Evolutionary conservation across 192 early-diverging fungal species (phyloP), one percentile per base, ranked within the genome.

Genomic region (Entomortierella chlamydospora): DNA sequence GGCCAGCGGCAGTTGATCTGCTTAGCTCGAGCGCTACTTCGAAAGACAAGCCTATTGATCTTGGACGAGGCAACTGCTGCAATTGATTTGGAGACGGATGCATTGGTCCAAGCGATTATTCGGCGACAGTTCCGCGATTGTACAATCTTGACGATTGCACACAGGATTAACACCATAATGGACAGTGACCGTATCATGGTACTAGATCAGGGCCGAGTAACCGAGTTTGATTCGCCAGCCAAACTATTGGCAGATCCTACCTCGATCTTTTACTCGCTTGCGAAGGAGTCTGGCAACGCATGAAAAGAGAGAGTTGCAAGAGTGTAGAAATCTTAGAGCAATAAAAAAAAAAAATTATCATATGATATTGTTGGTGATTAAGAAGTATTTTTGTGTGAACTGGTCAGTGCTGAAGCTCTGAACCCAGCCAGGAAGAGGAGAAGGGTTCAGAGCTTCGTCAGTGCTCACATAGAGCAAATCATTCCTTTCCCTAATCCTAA

Each of bases 71-170:
- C 82, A 1, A 83, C 84, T 11, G 81, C 87, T 0, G 83, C 70
- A 89, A 91, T 98, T 17, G 97, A 98, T 76, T 88, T 91, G 73
- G 85, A 89, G 57, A 96, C 94, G 0, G 97, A 98, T 77, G 85
- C 86, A 39, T 80, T 85, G n/a, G 97, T 98, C 76, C 97, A 98
- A 86, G 74, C 81, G 26, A 93, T 95, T 1, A 96, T 99, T 61
- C 84, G 91, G 26, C 81, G 86, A 25, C 84, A 89, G 67, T 94
- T 96, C 80, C 83, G 79, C 25, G 82, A 91, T 45, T 88, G 88
- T 34, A 98, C 97, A 9, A 83, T 98, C 51, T 74, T 99, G 54
- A 92, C 90, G 67, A 95, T 99, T 73, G 97, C 97, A 6, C 97
- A 99, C 67, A 89, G 96, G 17, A 64, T 96, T 39, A 87, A 90